Percentiles rank a stretch among this genome's conserved stretches.
These are phyloP conservation scores for Penicillium freii DNA, from an alignment of 2,329 filamentous ascomycete genomes.

Conservation along the genomic window DNA sequence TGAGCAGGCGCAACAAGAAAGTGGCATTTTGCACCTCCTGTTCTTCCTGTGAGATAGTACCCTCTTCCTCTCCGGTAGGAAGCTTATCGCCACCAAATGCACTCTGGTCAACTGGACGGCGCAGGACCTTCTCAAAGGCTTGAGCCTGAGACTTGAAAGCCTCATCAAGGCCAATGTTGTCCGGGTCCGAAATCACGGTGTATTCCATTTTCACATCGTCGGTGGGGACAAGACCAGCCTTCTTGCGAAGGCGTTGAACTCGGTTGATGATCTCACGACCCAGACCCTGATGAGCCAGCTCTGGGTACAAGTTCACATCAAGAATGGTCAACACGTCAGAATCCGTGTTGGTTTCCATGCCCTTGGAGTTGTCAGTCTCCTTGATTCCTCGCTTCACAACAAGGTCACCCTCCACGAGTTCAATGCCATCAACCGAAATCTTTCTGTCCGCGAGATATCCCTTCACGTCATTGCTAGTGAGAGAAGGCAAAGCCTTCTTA, in stretches of 20 bases:
- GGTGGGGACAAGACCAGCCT: constrained; percentile 82
- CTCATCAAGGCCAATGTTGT: constrained; percentile 67
- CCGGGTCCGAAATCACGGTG: constrained; percentile 73
- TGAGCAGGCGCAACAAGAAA: constrained; percentile 72
- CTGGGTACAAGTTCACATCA: constrained; percentile 77
- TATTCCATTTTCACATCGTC: constrained; percentile 98
- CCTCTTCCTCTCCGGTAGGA: constrained; percentile 53
- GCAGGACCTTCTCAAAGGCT: constrained; percentile 72
- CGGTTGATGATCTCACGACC: constrained; percentile 91
- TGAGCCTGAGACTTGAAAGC: constrained; percentile 67
- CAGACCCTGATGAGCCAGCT: constrained; percentile 82
- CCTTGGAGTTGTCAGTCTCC: constrained; percentile 67
- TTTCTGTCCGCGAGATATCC: constrained; percentile 69
- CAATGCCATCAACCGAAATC: constrained; percentile 82
- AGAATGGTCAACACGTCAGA: constrained; percentile 87
- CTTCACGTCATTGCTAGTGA: constrained; percentile 79
- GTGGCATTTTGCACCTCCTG: constrained; percentile 82
- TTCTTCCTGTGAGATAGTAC: constrained; percentile 75
- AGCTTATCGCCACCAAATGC: constrained; percentile 59
- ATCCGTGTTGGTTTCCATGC: constrained; percentile 83
- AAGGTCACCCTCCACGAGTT: constrained; percentile 77
- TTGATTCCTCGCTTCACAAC: constrained; percentile 76
- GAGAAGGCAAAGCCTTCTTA: constrained; percentile 78
- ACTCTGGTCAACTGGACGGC: constrained; percentile 72
- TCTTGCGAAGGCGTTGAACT: constrained; percentile 89